Percentiles rank a stretch among this genome's conserved stretches.
These are phyloP conservation scores for Trichoderma hamatum DNA, from an alignment of 2,329 filamentous ascomycete species.

Conservation along the genomic window DNA sequence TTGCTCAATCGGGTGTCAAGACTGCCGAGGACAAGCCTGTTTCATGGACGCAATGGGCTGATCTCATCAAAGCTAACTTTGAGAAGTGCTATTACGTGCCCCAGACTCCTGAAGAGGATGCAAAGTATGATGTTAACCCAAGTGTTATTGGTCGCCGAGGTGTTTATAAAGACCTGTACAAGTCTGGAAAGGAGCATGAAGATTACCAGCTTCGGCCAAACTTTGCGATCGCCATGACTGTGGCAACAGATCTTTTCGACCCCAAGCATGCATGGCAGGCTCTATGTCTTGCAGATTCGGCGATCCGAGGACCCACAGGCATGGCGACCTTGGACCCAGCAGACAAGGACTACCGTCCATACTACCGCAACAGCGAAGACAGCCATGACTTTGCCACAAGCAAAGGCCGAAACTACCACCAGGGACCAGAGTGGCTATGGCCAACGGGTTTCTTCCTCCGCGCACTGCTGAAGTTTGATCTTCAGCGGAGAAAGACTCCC, in stretches of 20 bases:
- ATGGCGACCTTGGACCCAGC: constrained; percentile 94
- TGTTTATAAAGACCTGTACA: constrained; percentile 97
- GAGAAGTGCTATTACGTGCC: constrained; percentile 93
- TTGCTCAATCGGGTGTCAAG: constrained; percentile 72
- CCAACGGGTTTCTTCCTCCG: constrained; percentile 94
- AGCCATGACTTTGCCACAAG: constrained; percentile 86
- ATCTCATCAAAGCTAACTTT: constrained; percentile 79
- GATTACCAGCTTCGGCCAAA: constrained; percentile 96
- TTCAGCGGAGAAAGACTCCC: constrained; percentile 62
- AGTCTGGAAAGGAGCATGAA: constrained; percentile 91
- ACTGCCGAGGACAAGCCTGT: constrained; percentile 63
- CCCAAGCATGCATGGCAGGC: constrained; percentile 76
- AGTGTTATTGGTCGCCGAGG: constrained; percentile 83
- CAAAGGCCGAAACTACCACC: constrained; percentile 97
- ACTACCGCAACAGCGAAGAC: constrained; percentile 95
- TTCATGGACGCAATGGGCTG: constrained; percentile 77
- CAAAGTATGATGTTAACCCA: constrained; percentile 77
- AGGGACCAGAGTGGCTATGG: constrained; percentile 98
- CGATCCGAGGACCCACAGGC: constrained; percentile 82
- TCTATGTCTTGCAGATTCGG: constrained; percentile 76
- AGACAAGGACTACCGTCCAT: constrained; percentile 90
- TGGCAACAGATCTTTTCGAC: constrained; percentile 86
- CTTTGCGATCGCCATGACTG: constrained; percentile 93
- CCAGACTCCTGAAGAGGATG: constrained; percentile 67
- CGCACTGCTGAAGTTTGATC: constrained; percentile 86